Evolutionary conservation across 2,329 filamentous ascomycete species (phyloP).

Genomic region (Fusarium haematococcum): DNA sequence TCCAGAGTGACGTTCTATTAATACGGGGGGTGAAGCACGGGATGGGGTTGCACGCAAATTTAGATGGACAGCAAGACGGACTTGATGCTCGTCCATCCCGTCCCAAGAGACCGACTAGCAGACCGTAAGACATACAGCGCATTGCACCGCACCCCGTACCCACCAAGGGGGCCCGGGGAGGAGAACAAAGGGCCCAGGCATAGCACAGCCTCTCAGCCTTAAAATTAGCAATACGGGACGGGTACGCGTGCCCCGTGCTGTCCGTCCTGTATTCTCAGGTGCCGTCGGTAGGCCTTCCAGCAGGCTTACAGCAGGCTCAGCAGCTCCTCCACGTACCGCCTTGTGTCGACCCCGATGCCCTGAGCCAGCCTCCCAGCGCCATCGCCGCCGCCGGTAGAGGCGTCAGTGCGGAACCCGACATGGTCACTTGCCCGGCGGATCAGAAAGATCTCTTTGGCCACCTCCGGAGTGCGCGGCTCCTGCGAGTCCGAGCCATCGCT

Average conservation of each 20-base stretch:
- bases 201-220: conserved; percentile 16
- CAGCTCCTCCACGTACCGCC: conserved; percentile 79
- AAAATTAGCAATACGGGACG: conserved; percentile 12
- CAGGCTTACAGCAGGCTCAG: conserved; percentile 72
- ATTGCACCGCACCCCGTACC: neutral
- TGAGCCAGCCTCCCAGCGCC: conserved; percentile 73
- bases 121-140: conserved; percentile 1
- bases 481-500: conserved; percentile 22
- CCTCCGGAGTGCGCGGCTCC: conserved; percentile 19
- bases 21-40: neutral
- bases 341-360: conserved; percentile 82
- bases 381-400: conserved; percentile 58
- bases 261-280: neutral
- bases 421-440: conserved; percentile 71
- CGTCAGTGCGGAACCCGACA: conserved; percentile 53
- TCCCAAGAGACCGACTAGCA: neutral
- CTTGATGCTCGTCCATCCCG: conserved; percentile 6
- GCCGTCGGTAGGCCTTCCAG: conserved; percentile 36
- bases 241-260: neutral
- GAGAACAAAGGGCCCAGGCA: neutral
- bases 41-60: neutral
- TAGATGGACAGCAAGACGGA: neutral
- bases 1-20: neutral
- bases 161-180: neutral
- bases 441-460: conserved; percentile 71